These are phyloP conservation scores for Picochlorum sp. DNA, from an alignment of 139 green algal genomes.

Conservation along the genomic window DNA sequence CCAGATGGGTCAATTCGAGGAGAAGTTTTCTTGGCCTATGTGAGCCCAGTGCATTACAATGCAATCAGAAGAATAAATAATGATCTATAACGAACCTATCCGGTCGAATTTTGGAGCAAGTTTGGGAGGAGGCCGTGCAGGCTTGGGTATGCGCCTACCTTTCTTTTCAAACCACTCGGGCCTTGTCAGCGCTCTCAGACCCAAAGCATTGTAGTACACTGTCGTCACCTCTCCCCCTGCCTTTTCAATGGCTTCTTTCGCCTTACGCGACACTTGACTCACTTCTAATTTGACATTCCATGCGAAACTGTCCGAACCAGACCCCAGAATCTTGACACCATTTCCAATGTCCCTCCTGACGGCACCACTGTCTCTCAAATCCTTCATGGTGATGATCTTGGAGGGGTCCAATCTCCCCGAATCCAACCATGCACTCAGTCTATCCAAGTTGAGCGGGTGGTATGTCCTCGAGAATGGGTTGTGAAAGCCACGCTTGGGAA, in stretches of 20 bases:
- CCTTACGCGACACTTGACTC: constrained; percentile 40
- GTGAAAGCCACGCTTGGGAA: constrained; percentile 63
- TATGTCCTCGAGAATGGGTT: constrained; percentile 38
- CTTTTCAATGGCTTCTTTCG: constrained; percentile 47
- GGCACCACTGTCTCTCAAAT: constrained; percentile 58
- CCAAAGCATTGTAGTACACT: constrained; percentile 91
- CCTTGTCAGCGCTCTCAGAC: constrained; percentile 65
- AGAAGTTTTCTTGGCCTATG: constrained; percentile 68
- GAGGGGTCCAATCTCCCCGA: constrained; percentile 54
- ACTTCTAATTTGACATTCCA: constrained; percentile 63
- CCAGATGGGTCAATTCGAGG: constrained; percentile 14
- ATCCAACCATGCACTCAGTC: constrained; percentile 50
- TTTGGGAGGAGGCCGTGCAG: constrained; percentile 60
- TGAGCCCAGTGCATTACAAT: constrained; percentile 62
- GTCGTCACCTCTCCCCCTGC: constrained; percentile 70
- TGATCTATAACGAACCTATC: constrained; percentile 20
- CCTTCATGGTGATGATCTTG: constrained; percentile 82
- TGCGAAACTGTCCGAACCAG: constrained; percentile 24
- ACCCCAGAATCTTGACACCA: constrained; percentile 82
- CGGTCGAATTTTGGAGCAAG: constrained; percentile 48
- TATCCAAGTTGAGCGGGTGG: constrained; percentile 56
- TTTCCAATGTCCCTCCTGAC: constrained; percentile 54
- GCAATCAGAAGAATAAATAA: constrained; percentile 29
- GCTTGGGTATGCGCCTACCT: constrained; percentile 56
- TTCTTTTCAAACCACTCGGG: constrained; percentile 67